These are phyloP conservation scores for Pluteus cervinus DNA, from an alignment of 768 basidiomycete species.

Conservation along the genomic window DNA sequence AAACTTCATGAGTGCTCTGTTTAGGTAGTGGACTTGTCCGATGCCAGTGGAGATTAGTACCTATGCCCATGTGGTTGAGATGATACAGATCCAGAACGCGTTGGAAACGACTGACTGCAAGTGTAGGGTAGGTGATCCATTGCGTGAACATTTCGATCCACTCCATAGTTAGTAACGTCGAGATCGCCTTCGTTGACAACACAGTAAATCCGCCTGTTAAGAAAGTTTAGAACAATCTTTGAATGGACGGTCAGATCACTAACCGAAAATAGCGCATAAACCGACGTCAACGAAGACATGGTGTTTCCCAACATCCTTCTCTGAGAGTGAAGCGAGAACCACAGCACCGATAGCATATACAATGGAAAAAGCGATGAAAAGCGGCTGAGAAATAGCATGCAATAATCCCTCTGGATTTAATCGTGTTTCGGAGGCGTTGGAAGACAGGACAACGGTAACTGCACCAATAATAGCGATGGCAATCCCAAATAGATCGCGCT, in stretches of 20 bases:
- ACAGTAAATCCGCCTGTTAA: conserved; percentile 86
- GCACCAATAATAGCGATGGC: conserved; percentile 81
- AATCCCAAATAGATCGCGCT: conserved; percentile 80
- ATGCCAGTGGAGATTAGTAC: conserved; percentile 69
- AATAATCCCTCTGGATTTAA: conserved; percentile 66
- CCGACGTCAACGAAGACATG: conserved; percentile 85
- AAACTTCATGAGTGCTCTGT: conserved; percentile 86
- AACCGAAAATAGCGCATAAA: conserved; percentile 81
- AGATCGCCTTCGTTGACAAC: conserved; percentile 87
- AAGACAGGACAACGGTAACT: conserved; percentile 83
- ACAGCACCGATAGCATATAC: conserved; percentile 53
- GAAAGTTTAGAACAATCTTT: background rate
- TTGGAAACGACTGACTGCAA: conserved; percentile 44
- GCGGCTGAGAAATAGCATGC: conserved; percentile 57
- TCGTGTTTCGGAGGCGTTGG: conserved; percentile 64
- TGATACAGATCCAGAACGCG: background rate
- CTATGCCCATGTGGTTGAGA: conserved; percentile 27
- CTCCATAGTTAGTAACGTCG: conserved; percentile 74
- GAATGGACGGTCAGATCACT: conserved; percentile 8
- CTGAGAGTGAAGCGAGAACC: conserved; percentile 61
- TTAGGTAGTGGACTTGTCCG: conserved; percentile 81
- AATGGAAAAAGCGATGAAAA: conserved; percentile 73
- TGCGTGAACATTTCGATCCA: conserved; percentile 72
- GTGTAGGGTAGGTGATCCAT: conserved; percentile 79
- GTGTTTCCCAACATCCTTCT: conserved; percentile 51